Evolutionary conservation across 164 flowering plant genomes (phyloP).

Genomic region (Saururus chinensis): DNA sequence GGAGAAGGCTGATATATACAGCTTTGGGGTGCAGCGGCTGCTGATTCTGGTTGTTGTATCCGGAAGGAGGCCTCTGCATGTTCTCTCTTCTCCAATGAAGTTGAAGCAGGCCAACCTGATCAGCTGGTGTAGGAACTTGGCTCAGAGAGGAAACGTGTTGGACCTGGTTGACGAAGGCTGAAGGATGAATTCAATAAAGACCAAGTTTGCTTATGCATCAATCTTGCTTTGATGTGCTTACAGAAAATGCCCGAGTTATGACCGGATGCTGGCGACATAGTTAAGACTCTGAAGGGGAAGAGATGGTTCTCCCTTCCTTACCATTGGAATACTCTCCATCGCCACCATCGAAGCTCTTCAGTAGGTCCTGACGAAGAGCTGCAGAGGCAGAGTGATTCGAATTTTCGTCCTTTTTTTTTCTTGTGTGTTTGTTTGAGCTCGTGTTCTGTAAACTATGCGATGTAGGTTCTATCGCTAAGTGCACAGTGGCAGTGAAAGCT

Average conservation of each 20-base stretch:
- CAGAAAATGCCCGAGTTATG: slow-evolving; percentile 88
- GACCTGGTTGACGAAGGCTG: slow-evolving; percentile 80
- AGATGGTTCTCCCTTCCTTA: slow-evolving; percentile 60
- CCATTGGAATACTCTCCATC: slow-evolving; percentile 90
- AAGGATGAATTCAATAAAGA: slow-evolving; percentile 49
- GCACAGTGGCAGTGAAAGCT: no score
- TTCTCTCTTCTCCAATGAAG: slow-evolving; percentile 89
- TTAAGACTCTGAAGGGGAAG: slow-evolving; percentile 79
- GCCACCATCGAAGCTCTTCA: slow-evolving; percentile 56
- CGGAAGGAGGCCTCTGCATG: slow-evolving; percentile 88
- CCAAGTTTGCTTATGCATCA: slow-evolving; percentile 67
- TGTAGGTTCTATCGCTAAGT: no score
- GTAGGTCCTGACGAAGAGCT: slow-evolving; percentile 47
- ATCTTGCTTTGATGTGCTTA: slow-evolving; percentile 74
- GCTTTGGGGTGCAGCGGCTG: slow-evolving; percentile 88
- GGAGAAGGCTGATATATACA: slow-evolving; percentile 96
- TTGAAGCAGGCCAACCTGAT: slow-evolving; percentile 90
- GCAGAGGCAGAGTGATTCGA: slow-evolving; percentile 33
- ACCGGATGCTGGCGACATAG: slow-evolving; percentile 76
- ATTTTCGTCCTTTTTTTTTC: no score
- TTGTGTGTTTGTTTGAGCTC: no score
- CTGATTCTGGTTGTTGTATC: slow-evolving; percentile 83
- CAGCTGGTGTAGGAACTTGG: slow-evolving; percentile 82
- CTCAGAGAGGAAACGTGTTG: slow-evolving; percentile 63
- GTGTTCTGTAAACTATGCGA: no score